Percentiles rank a stretch among this genome's conserved stretches.
phyloP scores from a whole-genome alignment of 2,329 filamentous ascomycete genomes.

The Phoma sp. region DNA sequence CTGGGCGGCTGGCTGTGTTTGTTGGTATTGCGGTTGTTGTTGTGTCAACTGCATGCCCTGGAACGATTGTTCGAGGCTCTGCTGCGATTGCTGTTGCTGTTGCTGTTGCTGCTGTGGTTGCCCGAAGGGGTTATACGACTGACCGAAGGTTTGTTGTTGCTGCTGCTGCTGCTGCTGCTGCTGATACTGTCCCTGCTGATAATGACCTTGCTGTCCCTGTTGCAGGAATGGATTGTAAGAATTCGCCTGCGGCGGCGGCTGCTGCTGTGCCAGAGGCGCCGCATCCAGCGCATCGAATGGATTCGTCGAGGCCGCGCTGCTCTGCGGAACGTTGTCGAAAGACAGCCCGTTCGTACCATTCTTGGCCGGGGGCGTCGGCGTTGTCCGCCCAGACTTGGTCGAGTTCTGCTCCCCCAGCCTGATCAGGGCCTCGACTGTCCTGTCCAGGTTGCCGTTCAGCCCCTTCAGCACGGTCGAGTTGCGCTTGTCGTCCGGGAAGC shows the following conservation, averaged over 20 bases:
- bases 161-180: constrained; percentile 37
- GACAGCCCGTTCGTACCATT: constrained; percentile 56
- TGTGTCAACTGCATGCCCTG: constrained; percentile 72
- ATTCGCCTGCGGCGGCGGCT: constrained; percentile 33
- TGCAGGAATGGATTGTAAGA: too few relatives aligned
- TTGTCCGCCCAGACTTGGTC: constrained; percentile 53
- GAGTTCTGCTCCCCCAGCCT: constrained; percentile 71
- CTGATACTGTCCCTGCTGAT: constrained; percentile 32
- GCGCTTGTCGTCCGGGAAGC: constrained; percentile 81
- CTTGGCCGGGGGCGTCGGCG: constrained; percentile 54
- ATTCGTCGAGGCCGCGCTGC: constrained; percentile 42
- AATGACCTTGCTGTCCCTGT: constrained; percentile 17
- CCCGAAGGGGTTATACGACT: neutral
- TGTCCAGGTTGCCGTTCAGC: constrained; percentile 83
- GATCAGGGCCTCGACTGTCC: constrained; percentile 82
- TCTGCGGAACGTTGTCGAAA: constrained; percentile 48
- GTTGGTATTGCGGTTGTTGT: constrained; percentile 52
- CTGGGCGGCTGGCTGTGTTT: constrained; percentile 26
- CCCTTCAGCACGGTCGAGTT: constrained; percentile 83
- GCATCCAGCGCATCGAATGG: constrained; percentile 54
- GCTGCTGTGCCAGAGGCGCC: constrained; percentile 28
- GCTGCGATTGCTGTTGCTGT: constrained; percentile 32
- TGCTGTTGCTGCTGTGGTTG: constrained; percentile 12
- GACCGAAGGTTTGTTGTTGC: constrained; percentile 8
- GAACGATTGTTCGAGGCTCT: constrained; percentile 69